Percentiles rank a stretch among this genome's conserved stretches.
Conservation (phyloP, 2,329 filamentous ascomycete genomes). For the Magnaporthiopsis incrustans region DNA sequence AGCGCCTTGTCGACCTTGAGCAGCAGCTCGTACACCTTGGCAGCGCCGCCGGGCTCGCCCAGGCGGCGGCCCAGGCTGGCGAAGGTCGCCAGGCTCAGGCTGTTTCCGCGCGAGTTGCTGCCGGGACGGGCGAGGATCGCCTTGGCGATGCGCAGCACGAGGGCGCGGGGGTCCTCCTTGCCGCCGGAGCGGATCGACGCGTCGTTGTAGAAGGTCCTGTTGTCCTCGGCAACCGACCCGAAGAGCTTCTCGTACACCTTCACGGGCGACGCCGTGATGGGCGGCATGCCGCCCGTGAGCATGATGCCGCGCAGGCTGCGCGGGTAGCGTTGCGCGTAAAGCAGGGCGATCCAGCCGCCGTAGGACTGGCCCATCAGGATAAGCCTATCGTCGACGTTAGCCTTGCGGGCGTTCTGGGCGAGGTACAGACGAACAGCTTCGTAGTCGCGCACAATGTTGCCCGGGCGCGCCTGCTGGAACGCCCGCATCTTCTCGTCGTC, state of each 20-base stretch:
- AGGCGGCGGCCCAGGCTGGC: constrained; percentile 15
- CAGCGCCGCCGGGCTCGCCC: constrained; percentile 11
- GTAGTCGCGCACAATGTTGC: constrained; percentile 66
- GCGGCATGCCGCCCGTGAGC: constrained; percentile 59
- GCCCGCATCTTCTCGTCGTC: not conserved
- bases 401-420: not conserved
- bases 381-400: not conserved
- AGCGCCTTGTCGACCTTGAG: not conserved
- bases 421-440: constrained; percentile 60
- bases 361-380: constrained; percentile 61
- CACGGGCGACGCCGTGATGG: constrained; percentile 51
- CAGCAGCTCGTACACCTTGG: constrained; percentile 1
- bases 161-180: constrained; percentile 53
- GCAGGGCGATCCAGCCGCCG: constrained; percentile 64
- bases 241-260: constrained; percentile 54
- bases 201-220: constrained; percentile 50
- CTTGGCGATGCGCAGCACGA: constrained; percentile 2
- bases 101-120: constrained; percentile 9
- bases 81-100: constrained; percentile 10
- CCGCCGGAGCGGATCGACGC: constrained; percentile 25
- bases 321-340: constrained; percentile 61
- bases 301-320: constrained; percentile 56
- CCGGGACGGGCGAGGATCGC: not conserved
- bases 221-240: constrained; percentile 48
- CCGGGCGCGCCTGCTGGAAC: constrained; percentile 49